Evolutionary conservation across 257 asterid genomes (phyloP).

Genomic region (Scutellaria barbata): DNA sequence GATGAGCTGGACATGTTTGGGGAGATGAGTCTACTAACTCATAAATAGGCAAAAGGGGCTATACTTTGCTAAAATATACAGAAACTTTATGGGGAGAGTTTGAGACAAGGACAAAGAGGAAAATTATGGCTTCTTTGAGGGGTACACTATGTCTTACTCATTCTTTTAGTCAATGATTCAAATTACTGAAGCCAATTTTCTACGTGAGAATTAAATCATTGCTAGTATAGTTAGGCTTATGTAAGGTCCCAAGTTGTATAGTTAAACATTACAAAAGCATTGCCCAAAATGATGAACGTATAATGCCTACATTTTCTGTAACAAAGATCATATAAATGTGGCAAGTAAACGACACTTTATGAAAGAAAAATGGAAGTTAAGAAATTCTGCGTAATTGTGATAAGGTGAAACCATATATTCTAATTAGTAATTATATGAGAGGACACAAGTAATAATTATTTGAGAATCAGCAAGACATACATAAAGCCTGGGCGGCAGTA

Average conservation of each 20-base stretch:
- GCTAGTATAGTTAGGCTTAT: too few relatives aligned
- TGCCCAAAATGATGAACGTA: too few relatives aligned
- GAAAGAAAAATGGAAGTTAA: neutral
- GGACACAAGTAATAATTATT: neutral
- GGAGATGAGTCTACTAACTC: slow-evolving; percentile 25
- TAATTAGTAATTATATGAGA: neutral
- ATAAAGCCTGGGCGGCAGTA: slow-evolving; percentile 89
- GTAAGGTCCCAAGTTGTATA: too few relatives aligned
- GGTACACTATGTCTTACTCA: too few relatives aligned
- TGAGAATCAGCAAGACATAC: slow-evolving; percentile 50
- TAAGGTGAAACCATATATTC: neutral
- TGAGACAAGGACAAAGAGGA: neutral
- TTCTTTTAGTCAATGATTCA: too few relatives aligned
- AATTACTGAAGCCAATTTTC: too few relatives aligned
- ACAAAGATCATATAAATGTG: too few relatives aligned
- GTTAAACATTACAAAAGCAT: too few relatives aligned
- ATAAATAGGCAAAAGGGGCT: neutral
- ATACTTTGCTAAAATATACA: neutral
- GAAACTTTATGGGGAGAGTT: neutral
- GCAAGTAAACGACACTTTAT: too few relatives aligned
- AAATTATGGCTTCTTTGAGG: too few relatives aligned
- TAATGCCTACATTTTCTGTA: too few relatives aligned
- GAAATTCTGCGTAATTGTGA: neutral
- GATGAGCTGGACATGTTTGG: slow-evolving; percentile 72
- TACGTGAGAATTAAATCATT: too few relatives aligned